Conservation (phyloP, 2,329 filamentous ascomycete species). For the Exserohilum rostratum region DNA sequence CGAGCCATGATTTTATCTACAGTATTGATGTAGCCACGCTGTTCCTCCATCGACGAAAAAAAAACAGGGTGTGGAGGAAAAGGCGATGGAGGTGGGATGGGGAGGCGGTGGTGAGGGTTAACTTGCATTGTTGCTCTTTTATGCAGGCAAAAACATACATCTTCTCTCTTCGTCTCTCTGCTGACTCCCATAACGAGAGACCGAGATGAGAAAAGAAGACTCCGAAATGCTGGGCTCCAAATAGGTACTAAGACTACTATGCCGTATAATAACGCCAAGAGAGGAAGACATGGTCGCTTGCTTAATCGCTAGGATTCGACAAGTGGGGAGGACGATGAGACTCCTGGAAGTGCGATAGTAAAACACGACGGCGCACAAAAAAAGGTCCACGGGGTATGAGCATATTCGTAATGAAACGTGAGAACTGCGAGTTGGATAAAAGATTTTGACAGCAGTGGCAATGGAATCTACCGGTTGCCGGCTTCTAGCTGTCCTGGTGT, state of each 20-base stretch:
- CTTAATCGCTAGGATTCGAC: not conserved
- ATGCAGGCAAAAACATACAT: not conserved
- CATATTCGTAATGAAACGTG: conserved; percentile 10
- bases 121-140: not conserved
- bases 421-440: not conserved
- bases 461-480: conserved; percentile 35
- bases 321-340: not conserved
- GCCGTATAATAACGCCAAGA: not conserved
- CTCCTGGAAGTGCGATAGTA: not conserved
- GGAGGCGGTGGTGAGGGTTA: too few relatives aligned
- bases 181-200: not conserved
- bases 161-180: not conserved
- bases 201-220: not conserved
- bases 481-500: conserved; percentile 48
- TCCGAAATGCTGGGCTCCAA: not conserved
- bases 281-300: not conserved
- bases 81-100: too few relatives aligned
- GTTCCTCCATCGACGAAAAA: not conserved
- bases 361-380: not conserved
- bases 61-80: not conserved
- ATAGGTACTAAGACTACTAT: not conserved
- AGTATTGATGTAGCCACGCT: not conserved
- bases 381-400: not conserved
- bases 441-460: not conserved
- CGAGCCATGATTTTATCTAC: not conserved